These are phyloP conservation scores for Coemansia sp. DNA, from an alignment of 192 early-diverging fungal species.

Conservation along the genomic window DNA sequence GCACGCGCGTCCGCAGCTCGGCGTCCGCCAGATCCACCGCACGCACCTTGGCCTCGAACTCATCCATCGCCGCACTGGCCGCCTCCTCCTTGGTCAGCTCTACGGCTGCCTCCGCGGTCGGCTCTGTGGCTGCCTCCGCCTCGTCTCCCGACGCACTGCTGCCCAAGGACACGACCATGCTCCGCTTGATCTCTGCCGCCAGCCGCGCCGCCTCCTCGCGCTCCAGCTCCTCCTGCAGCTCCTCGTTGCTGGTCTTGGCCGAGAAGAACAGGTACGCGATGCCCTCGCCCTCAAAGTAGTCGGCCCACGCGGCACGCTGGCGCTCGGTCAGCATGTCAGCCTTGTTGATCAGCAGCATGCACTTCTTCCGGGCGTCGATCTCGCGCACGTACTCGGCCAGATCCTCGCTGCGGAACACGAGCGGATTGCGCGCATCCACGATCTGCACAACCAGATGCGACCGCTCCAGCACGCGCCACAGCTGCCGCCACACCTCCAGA, in stretches of 20 bases:
- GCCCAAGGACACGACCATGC: slow-evolving; percentile 23
- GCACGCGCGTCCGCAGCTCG: slow-evolving; percentile 61
- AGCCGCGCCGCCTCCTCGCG: slow-evolving; percentile 54
- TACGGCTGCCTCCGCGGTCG: not conserved
- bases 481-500: slow-evolving; percentile 97
- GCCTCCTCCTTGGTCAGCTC: slow-evolving; percentile 15
- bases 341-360: slow-evolving; percentile 96
- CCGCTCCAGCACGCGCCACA: slow-evolving; percentile 98
- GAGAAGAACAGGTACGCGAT: slow-evolving; percentile 95
- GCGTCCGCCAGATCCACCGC: slow-evolving; percentile 31
- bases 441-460: slow-evolving; percentile 97
- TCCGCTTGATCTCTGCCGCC: slow-evolving; percentile 32
- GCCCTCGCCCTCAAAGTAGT: slow-evolving; percentile 79
- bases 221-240: slow-evolving; percentile 69
- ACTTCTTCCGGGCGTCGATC: slow-evolving; percentile 82
- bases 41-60: slow-evolving; percentile 47
- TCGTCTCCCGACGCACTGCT: slow-evolving; percentile 29
- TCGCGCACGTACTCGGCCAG: slow-evolving; percentile 90
- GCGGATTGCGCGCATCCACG: slow-evolving; percentile 96
- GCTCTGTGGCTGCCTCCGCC: slow-evolving; percentile 1
- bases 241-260: slow-evolving; percentile 78
- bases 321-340: slow-evolving; percentile 91
- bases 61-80: slow-evolving; percentile 7
- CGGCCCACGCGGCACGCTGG: slow-evolving; percentile 89
- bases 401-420: slow-evolving; percentile 89